Evolutionary conservation across 1,284 basidiomycete genomes (phyloP), one percentile per base, ranked within the genome.

Genomic region (Exsudoporus floridanus): DNA sequence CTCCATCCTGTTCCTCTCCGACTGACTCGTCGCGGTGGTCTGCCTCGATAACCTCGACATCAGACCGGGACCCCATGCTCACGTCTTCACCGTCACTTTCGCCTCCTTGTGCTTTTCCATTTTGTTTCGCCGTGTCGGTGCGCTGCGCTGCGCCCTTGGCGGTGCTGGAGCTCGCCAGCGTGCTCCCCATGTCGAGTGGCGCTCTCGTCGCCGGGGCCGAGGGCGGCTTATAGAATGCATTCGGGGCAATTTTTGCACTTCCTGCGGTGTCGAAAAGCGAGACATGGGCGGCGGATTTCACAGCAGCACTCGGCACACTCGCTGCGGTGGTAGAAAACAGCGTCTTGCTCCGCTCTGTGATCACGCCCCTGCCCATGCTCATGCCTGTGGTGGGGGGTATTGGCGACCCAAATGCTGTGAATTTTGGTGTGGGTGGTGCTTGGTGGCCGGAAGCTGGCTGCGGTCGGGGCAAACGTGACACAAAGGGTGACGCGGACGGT

Each of bases 171-270:
- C 33, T 38, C 12, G 39, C 49, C 31, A 52, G 45, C 5, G 30
- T 42, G 9, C 53, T 48, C 14, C 31, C 46, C 18, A 38, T 33
- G 19, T 53, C 58, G 7, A 59, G 33, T 3, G 49, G 40, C 5
- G 25, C 18, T 25, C 27, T 50, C 14, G 27, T 30, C 2, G 12
- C 23, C 4, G 21, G 31, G 2, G 38, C 37, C 12, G 46, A 42
- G 5, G 81, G 75, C 0, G 82, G 82, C 36, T 76, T 73, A 62
- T 81, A 86, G 62, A 86, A 86, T 5, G 84, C 84, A 58, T 86
- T 86, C 31, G 72, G 74, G 3, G 74, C 73, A 38, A 71, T 70
- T 49, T 75, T 77, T 1, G 83, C 82, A 21, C 76, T 75, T 14
- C 73, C 74, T 3, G 64, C 52, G 7, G 65, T 64, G 1, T 75